A percentile compares a stretch with the other conserved stretches of the same genome.
Conservation (phyloP, 202 grass and related monocot genomes). For the Schoenoplectus tabernaemontani region DNA sequence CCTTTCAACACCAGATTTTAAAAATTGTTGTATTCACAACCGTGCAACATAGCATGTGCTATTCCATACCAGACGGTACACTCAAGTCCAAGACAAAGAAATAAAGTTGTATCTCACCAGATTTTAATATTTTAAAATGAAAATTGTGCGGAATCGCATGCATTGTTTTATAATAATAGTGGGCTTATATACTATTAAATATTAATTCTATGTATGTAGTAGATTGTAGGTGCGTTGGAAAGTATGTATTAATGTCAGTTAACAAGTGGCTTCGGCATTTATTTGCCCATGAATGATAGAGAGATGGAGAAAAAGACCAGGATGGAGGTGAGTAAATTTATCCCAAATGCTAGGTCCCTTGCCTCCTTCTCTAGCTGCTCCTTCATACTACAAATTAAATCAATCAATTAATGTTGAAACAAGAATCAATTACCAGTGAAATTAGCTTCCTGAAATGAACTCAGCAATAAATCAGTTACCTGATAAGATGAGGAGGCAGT, state of each 20-base stretch:
- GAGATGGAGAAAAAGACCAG: constrained; percentile 15
- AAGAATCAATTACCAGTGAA: neutral
- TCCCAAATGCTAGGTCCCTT: constrained; percentile 40
- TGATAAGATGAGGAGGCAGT: constrained; percentile 69
- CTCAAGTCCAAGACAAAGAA: neutral
- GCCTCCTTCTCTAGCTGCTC: constrained; percentile 42
- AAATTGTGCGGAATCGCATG: neutral
- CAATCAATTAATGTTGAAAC: neutral
- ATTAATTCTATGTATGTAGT: no score
- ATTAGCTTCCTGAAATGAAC: neutral
- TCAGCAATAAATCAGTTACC: constrained; percentile 20
- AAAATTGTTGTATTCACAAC: no score
- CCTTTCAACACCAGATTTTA: no score
- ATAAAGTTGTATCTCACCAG: neutral
- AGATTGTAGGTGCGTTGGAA: neutral
- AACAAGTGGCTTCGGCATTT: neutral
- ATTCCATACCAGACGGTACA: neutral
- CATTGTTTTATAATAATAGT: no score
- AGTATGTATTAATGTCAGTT: neutral
- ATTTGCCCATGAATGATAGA: neutral
- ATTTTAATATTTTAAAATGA: neutral
- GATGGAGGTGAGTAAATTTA: constrained; percentile 27
- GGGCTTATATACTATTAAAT: no score
- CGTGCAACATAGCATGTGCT: no score
- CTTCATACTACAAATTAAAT: constrained; percentile 42